Evolutionary conservation across 2,329 filamentous ascomycete species (phyloP).

Genomic region (Nemania bipapillata): DNA sequence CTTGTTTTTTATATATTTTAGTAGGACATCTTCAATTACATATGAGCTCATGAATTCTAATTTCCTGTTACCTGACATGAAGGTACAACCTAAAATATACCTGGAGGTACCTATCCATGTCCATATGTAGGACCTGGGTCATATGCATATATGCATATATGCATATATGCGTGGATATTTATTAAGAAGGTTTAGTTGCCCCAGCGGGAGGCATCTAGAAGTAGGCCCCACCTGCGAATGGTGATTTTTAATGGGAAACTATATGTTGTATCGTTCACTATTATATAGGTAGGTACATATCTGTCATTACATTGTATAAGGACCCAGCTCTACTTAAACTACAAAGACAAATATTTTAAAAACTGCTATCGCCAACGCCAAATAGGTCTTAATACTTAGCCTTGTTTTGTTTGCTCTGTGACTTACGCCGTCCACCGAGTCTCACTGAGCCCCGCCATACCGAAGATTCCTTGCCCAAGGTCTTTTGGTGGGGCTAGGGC

Average conservation of each 20-base stretch:
- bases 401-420: neutral
- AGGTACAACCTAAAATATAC: too few species aligned
- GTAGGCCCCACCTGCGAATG: neutral
- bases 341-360: neutral
- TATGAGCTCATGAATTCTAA: neutral
- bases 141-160: neutral
- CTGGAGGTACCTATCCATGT: too few species aligned
- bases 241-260: neutral
- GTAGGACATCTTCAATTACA: neutral
- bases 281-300: too few species aligned
- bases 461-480: conserved; percentile 22
- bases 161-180: neutral
- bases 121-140: too few species aligned
- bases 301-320: too few species aligned
- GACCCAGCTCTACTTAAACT: neutral
- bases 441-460: conserved; percentile 32
- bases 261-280: too few species aligned
- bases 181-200: neutral
- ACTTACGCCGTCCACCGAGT: neutral
- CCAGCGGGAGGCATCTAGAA: neutral
- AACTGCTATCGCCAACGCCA: neutral
- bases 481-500: conserved; percentile 32
- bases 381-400: neutral
- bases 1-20: neutral
- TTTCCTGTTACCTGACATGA: too few species aligned